Conservation (phyloP, 805 yeast genomes). For the Clavispora santaluciae region DNA sequence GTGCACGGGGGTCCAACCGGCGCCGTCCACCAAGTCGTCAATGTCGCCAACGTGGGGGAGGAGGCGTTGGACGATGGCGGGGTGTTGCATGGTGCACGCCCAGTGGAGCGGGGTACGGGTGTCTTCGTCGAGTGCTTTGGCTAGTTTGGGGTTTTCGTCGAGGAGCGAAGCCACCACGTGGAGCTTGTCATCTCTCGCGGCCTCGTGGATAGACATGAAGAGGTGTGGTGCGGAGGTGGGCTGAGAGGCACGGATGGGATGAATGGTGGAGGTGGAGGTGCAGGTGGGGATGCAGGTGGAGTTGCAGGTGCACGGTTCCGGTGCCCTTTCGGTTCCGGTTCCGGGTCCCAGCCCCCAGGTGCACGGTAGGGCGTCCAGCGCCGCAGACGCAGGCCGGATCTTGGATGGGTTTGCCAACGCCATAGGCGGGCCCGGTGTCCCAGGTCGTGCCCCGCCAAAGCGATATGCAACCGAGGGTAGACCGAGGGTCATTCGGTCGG, state of each 20-base stretch:
- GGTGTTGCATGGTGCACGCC: conserved; percentile 69
- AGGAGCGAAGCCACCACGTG: conserved; percentile 49
- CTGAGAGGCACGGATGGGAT: not conserved
- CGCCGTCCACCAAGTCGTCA: conserved; percentile 63
- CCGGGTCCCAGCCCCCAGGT: too few relatives aligned
- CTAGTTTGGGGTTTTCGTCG: conserved; percentile 44
- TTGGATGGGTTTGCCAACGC: too few relatives aligned
- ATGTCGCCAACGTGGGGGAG: conserved; percentile 42
- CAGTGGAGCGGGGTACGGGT: conserved; percentile 81
- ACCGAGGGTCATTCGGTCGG: not conserved
- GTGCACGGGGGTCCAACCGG: conserved; percentile 89
- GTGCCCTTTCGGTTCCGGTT: too few relatives aligned
- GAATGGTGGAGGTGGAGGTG: not conserved
- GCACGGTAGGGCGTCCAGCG: too few relatives aligned
- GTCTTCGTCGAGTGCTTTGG: conserved; percentile 57
- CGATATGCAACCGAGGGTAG: too few relatives aligned
- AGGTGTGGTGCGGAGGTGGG: conserved; percentile 16
- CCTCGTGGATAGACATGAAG: conserved; percentile 40
- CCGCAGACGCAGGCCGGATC: too few relatives aligned
- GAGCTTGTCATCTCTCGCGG: conserved; percentile 58
- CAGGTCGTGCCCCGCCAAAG: not conserved
- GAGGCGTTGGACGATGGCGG: conserved; percentile 46
- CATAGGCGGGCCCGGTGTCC: too few relatives aligned
- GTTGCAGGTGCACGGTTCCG: not conserved
- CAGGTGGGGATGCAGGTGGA: not conserved